These are phyloP conservation scores for Fusarium floridanum DNA, from an alignment of 2,329 filamentous ascomycete species.

Conservation along the genomic window DNA sequence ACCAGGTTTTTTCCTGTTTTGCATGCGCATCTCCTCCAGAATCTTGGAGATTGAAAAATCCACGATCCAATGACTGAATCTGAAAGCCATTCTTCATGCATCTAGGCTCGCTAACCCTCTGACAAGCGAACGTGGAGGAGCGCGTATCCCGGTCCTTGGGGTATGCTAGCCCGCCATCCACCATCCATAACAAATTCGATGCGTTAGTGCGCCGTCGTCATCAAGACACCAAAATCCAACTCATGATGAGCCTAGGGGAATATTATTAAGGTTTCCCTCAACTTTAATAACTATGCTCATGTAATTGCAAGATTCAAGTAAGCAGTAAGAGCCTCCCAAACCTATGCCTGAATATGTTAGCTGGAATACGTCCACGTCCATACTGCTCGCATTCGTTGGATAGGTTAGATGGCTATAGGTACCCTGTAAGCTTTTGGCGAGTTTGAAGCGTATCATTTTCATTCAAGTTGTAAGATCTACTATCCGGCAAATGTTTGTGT, in stretches of 20 bases:
- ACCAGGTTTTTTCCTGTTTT: slow-evolving; percentile 36
- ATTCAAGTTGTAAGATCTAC: neutral
- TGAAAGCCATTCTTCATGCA: neutral
- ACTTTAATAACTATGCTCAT: neutral
- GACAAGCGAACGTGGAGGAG: neutral
- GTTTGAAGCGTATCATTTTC: neutral
- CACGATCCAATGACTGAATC: slow-evolving; percentile 14
- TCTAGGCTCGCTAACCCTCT: neutral
- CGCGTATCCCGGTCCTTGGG: neutral
- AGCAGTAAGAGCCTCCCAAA: neutral
- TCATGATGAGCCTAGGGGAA: neutral
- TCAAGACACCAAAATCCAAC: neutral
- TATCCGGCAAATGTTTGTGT: neutral
- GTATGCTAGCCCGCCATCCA: neutral
- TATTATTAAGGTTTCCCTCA: neutral
- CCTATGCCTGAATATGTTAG: neutral
- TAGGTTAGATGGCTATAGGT: neutral
- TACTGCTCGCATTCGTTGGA: neutral
- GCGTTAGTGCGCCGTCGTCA: neutral
- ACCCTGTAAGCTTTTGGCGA: neutral
- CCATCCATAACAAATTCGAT: neutral
- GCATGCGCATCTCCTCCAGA: slow-evolving; percentile 1
- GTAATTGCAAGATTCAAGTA: neutral
- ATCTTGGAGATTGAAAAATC: slow-evolving; percentile 26
- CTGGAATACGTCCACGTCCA: too few species aligned